Base-by-base conservation (phyloP, 306 rosid species). In the Sechiopsis laciniata region DNA sequence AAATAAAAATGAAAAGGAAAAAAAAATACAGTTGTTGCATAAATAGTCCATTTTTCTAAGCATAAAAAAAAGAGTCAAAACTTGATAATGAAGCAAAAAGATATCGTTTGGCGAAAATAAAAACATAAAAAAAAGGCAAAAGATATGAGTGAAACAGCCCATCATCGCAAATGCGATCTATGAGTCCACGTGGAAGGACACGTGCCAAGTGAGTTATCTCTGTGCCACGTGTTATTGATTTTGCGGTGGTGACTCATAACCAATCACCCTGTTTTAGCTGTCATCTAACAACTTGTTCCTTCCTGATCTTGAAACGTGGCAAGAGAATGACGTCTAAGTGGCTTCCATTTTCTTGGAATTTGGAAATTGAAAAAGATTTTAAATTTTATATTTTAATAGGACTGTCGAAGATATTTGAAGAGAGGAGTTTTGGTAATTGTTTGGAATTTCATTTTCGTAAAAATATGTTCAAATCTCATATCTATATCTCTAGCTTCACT, bases 281-380 rank as follows among this genome's bases (percentile, higher is more conserved):
- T 69, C 73, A 69, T 14, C 22, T 22, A 50, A 69, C 14, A 69
- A n/a, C 22, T 51, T 37, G 57, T 2, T 69, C 42, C 58, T 50
- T 69, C 74, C 32, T 69, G 0, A 69, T 50, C 74, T 14, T 14
- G 45, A 21, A 21, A 69, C 74, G 74, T 69, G 74, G 74, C 74
- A 50, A 4, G 22, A 69, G 74, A 51, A 50, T 69, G 73, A 48
- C 73, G 29, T 1, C 37, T 32, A 26, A 26, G 29, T 26, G 29
- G 4, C 37, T 32, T 32, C 37, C 37, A 32, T 32, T 32, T 32
- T 32, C 3, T 32, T 32, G 2, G 4, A 32, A 1, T 32, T 32
- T 32, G 37, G 37, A 32, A 32, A 32, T 32, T 32, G 37, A 32
- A 32, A 26, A 32, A 32, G 4, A 32, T 32, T 32, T 32, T 32